Evolutionary conservation across 106 monocot genomes (phyloP).

Genomic region (Allium fistulosum): DNA sequence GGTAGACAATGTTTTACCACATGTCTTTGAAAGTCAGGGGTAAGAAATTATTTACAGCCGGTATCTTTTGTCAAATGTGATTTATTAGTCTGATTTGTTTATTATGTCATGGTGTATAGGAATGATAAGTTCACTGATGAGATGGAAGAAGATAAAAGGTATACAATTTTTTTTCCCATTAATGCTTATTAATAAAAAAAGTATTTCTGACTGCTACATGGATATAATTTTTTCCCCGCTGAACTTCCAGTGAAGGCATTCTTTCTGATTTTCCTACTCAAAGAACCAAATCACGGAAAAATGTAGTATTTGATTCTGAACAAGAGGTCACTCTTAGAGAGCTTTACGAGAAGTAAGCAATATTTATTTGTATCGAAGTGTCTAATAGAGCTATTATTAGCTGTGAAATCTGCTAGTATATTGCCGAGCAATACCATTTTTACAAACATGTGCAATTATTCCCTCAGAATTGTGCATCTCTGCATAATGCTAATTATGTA

Average conservation of each 20-base stretch:
- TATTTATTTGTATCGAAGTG: neutral
- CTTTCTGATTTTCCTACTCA: conserved; percentile 11
- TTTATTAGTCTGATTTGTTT: neutral
- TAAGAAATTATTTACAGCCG: neutral
- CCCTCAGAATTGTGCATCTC: neutral
- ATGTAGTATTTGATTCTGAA: conserved; percentile 31
- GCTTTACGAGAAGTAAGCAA: conserved; percentile 61
- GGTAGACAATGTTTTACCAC: conserved; percentile 42
- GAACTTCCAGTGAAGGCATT: conserved; percentile 11
- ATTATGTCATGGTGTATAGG: neutral
- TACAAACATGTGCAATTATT: neutral
- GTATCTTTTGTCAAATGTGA: neutral
- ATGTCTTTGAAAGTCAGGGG: conserved; percentile 20
- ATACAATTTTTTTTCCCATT: conserved; percentile 7
- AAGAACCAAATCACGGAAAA: conserved; percentile 21
- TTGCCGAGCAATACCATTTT: neutral
- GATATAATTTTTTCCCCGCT: too few species aligned
- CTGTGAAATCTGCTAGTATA: neutral
- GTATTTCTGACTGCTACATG: conserved; percentile 8
- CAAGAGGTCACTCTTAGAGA: conserved; percentile 37
- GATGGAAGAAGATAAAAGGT: conserved; percentile 21
- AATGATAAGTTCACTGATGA: conserved; percentile 9
- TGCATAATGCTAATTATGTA: too few species aligned
- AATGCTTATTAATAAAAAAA: neutral
- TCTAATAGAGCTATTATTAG: neutral